A percentile compares a stretch with the other conserved stretches of the same genome.
Conservation (phyloP, 1,284 basidiomycete species). For the Somion occarium region DNA sequence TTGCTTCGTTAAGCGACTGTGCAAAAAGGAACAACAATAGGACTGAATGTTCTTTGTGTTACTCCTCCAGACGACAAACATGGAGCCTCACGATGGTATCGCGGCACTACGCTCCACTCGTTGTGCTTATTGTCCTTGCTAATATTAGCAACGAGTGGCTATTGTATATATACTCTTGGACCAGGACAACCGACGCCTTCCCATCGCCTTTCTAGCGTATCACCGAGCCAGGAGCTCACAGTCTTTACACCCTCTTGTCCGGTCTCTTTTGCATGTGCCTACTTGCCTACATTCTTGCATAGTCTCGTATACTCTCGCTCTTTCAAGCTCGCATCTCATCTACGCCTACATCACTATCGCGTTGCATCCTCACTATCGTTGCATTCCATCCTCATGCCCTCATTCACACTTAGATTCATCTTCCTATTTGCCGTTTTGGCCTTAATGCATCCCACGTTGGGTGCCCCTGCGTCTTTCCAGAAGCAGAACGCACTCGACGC, state of each 20-base stretch:
- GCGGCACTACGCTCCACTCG: neutral
- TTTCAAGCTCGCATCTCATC: neutral
- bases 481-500: slow-evolving; percentile 43
- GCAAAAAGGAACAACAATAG: neutral
- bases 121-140: neutral
- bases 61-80: neutral
- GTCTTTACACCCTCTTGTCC: slow-evolving; percentile 1
- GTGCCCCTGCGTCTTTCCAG: slow-evolving; percentile 25
- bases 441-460: slow-evolving; percentile 7
- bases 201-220: slow-evolving; percentile 12
- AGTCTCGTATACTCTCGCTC: neutral
- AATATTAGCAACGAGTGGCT: too few species aligned
- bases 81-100: neutral
- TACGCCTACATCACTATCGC: neutral
- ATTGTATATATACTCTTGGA: slow-evolving; percentile 7
- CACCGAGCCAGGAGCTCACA: slow-evolving; percentile 16
- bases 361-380: neutral
- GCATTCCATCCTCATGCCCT: neutral
- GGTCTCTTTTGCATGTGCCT: neutral
- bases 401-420: neutral
- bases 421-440: slow-evolving; percentile 3
- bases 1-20: too few species aligned
- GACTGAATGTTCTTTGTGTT: neutral
- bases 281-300: neutral
- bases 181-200: neutral